A percentile compares a stretch with the other conserved stretches of the same genome.
Evolutionary conservation across 768 basidiomycete genomes (phyloP).

Genomic region (Chalciporus pseudorubinellus): DNA sequence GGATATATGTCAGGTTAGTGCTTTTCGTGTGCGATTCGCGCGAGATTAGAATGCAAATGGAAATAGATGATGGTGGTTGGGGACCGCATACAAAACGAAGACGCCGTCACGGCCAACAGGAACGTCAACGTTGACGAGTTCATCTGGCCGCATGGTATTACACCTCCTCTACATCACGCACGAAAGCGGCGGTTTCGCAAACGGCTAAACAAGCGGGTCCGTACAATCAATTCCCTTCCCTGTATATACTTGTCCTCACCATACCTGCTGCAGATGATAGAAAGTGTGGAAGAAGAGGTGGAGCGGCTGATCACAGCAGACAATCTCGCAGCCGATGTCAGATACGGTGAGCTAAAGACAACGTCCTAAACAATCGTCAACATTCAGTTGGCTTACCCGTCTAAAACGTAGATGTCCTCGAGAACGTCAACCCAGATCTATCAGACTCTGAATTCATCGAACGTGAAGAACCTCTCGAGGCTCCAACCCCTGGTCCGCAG

Average conservation of each 20-base stretch:
- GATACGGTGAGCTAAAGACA: slow-evolving; percentile 55
- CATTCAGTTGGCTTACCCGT: neutral
- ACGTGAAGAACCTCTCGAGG: slow-evolving; percentile 55
- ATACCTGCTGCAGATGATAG: slow-evolving; percentile 64
- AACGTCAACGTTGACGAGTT: slow-evolving; percentile 91
- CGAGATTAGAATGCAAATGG: slow-evolving; percentile 9
- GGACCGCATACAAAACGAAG: slow-evolving; percentile 69
- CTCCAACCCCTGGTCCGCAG: slow-evolving; percentile 67
- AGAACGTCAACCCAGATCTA: slow-evolving; percentile 87
- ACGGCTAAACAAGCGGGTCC: slow-evolving; percentile 76
- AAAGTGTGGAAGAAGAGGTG: slow-evolving; percentile 92
- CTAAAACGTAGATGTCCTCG: slow-evolving; percentile 63
- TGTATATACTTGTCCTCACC: slow-evolving; percentile 5
- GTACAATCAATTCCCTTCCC: slow-evolving; percentile 17
- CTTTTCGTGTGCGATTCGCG: slow-evolving; percentile 1
- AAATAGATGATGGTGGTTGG: slow-evolving; percentile 89
- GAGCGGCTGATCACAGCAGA: slow-evolving; percentile 84
- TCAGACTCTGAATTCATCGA: slow-evolving; percentile 88
- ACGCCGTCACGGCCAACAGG: slow-evolving; percentile 56
- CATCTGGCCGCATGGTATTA: slow-evolving; percentile 95
- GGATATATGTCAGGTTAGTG: slow-evolving; percentile 89
- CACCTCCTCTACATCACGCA: slow-evolving; percentile 87
- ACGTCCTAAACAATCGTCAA: neutral
- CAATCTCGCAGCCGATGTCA: slow-evolving; percentile 67
- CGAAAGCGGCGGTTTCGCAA: slow-evolving; percentile 92